Percentiles rank a stretch among this genome's conserved stretches.
These are phyloP conservation scores for Rhexocercosporidium sp. DNA, from an alignment of 2,329 filamentous ascomycete species.

Conservation along the genomic window DNA sequence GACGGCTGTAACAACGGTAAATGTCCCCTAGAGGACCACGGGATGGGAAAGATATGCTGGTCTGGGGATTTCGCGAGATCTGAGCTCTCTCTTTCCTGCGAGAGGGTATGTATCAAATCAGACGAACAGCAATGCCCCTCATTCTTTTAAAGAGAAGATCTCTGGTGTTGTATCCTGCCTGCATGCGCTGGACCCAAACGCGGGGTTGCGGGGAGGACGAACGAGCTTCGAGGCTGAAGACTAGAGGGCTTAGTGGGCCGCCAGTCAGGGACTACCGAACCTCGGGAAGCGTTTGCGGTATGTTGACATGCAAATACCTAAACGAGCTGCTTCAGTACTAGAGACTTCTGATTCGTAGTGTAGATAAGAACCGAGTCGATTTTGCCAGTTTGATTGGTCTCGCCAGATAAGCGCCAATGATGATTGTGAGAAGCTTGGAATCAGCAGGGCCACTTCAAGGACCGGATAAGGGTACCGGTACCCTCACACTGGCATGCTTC, in stretches of 20 bases:
- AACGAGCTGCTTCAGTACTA: too few species aligned
- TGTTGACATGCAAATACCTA: background rate
- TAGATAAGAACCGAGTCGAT: background rate
- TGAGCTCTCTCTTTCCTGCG: too few species aligned
- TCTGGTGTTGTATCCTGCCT: background rate
- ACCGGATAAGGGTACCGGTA: background rate
- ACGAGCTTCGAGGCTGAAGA: background rate
- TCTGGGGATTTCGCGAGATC: background rate
- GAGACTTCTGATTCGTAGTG: background rate
- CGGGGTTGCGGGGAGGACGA: conserved; percentile 4
- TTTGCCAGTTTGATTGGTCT: background rate
- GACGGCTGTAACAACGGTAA: background rate
- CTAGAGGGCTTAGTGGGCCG: background rate
- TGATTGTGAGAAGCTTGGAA: background rate
- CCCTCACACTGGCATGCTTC: background rate
- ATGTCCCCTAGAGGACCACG: background rate
- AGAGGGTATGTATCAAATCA: too few species aligned
- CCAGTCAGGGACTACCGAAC: background rate
- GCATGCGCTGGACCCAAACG: background rate
- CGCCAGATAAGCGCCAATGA: background rate
- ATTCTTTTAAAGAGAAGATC: background rate
- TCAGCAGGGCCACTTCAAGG: background rate
- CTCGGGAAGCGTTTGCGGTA: conserved; percentile 2
- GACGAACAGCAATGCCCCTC: background rate
- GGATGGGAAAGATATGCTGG: background rate